These are phyloP conservation scores for Maudiozyma pseudohumilis DNA, from an alignment of 805 yeast species.

Conservation along the genomic window DNA sequence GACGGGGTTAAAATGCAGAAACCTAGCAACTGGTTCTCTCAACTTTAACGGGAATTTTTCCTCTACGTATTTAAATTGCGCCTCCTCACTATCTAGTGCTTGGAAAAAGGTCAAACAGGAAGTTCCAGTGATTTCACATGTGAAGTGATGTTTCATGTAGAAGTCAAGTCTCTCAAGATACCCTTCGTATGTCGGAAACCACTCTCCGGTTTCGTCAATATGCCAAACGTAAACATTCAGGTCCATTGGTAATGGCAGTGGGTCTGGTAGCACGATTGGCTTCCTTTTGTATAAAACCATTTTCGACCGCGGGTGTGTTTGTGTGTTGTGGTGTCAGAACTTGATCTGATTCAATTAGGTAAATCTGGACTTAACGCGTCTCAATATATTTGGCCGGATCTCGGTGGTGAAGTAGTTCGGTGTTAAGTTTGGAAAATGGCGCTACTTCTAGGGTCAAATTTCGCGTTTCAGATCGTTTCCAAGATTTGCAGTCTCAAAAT, in stretches of 20 bases:
- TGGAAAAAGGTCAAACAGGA: constrained; percentile 86
- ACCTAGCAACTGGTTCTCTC: constrained; percentile 83
- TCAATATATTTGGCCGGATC: too few species aligned
- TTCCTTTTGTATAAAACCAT: constrained; percentile 74
- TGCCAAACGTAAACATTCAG: constrained; percentile 60
- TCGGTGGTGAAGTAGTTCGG: too few species aligned
- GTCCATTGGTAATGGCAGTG: constrained; percentile 49
- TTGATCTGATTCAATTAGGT: too few species aligned
- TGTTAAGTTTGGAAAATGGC: too few species aligned
- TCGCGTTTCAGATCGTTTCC: too few species aligned
- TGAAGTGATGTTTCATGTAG: constrained; percentile 67
- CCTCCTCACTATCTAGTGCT: constrained; percentile 69
- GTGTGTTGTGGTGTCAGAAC: too few species aligned
- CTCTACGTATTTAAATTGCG: constrained; percentile 57
- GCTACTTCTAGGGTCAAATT: too few species aligned
- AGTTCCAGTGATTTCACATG: constrained; percentile 92
- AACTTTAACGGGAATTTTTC: constrained; percentile 80
- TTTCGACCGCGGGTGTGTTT: too few species aligned
- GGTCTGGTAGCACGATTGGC: constrained; percentile 49
- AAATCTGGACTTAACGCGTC: too few species aligned
- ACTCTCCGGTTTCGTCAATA: constrained; percentile 80
- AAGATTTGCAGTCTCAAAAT: too few species aligned
- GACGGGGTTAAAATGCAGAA: constrained; percentile 69
- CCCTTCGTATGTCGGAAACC: constrained; percentile 70
- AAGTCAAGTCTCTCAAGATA: constrained; percentile 65